Conservation (phyloP, 169 alveolate genomes). For the Fabrea salina region DNA sequence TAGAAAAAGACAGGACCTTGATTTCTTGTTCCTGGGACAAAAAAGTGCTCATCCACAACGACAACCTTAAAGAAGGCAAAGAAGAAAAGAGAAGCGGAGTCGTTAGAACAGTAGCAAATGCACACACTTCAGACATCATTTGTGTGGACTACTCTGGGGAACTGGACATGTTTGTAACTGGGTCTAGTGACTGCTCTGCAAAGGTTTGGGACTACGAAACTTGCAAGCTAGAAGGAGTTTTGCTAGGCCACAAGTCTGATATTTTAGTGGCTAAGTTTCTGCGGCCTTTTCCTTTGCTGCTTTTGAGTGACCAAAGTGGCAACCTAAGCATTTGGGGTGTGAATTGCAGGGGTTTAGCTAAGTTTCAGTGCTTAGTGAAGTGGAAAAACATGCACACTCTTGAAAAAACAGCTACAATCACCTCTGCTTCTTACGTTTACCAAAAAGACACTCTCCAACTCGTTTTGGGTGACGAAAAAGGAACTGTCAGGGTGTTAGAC, state of each 20-base stretch:
- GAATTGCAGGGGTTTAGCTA: conserved; percentile 22
- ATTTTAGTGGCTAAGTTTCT: conserved; percentile 45
- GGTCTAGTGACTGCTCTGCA: conserved; percentile 58
- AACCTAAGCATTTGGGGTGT: conserved; percentile 50
- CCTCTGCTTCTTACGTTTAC: conserved; percentile 48
- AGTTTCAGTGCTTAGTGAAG: conserved; percentile 38
- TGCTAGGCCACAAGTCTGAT: conserved; percentile 57
- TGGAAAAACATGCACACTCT: conserved; percentile 69
- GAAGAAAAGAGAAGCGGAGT: conserved; percentile 40
- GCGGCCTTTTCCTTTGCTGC: conserved; percentile 62
- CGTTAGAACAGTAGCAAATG: conserved; percentile 49
- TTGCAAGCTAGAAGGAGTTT: conserved; percentile 55
- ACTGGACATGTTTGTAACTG: conserved; percentile 66
- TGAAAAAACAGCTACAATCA: conserved; percentile 57
- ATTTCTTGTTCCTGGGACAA: conserved; percentile 69
- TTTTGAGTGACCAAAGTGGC: conserved; percentile 63
- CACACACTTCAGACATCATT: conserved; percentile 64
- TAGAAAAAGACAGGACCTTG: conserved; percentile 47
- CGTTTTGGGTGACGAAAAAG: conserved; percentile 61
- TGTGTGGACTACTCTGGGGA: conserved; percentile 62
- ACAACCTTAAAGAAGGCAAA: conserved; percentile 45
- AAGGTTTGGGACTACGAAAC: conserved; percentile 70
- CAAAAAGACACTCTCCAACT: conserved; percentile 19
- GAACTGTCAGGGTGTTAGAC: conserved; percentile 49
- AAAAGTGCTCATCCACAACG: conserved; percentile 59